A percentile compares a stretch with the other conserved stretches of the same genome.
Conservation (phyloP, 1,284 basidiomycete genomes). For the Phylloboletellus chloephorus region DNA sequence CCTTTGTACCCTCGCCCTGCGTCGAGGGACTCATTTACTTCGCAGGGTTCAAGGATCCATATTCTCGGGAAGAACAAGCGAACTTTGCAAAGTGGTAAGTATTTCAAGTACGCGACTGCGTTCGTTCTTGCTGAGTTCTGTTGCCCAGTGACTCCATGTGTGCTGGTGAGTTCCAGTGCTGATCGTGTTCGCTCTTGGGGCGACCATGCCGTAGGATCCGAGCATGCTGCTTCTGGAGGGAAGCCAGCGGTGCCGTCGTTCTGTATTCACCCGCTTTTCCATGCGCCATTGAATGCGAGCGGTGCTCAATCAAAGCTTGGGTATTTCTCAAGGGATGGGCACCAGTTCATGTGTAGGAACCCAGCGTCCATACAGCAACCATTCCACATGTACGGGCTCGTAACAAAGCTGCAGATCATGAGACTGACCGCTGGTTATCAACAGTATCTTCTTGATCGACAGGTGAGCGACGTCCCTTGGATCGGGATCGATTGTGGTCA, state of each 20-base stretch:
- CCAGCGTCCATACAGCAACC: constrained; percentile 46
- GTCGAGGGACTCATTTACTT: background rate
- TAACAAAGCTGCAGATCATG: background rate
- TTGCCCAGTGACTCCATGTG: constrained; percentile 40
- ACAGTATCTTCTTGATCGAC: constrained; percentile 51
- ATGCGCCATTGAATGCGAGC: constrained; percentile 34
- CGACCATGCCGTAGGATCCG: constrained; percentile 18
- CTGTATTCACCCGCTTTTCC: constrained; percentile 52
- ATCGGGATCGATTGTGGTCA: background rate
- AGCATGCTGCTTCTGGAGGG: constrained; percentile 42
- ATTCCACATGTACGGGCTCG: constrained; percentile 51
- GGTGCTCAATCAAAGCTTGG: constrained; percentile 35
- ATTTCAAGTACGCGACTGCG: too few species aligned
- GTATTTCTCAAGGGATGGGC: constrained; percentile 48
- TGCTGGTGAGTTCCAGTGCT: constrained; percentile 32
- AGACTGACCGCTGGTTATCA: constrained; percentile 1
- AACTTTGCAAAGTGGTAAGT: constrained; percentile 52
- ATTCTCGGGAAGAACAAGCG: constrained; percentile 46
- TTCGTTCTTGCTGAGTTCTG: too few species aligned
- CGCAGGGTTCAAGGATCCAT: constrained; percentile 42
- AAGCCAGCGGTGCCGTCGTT: constrained; percentile 44
- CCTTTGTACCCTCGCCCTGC: background rate
- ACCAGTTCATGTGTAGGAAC: constrained; percentile 47
- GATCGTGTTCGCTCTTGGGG: background rate
- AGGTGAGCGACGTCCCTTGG: constrained; percentile 26